Percentiles rank a stretch among this genome's conserved stretches.
Conservation (phyloP, 345 rosid species). For the Citrus sinensis region DNA sequence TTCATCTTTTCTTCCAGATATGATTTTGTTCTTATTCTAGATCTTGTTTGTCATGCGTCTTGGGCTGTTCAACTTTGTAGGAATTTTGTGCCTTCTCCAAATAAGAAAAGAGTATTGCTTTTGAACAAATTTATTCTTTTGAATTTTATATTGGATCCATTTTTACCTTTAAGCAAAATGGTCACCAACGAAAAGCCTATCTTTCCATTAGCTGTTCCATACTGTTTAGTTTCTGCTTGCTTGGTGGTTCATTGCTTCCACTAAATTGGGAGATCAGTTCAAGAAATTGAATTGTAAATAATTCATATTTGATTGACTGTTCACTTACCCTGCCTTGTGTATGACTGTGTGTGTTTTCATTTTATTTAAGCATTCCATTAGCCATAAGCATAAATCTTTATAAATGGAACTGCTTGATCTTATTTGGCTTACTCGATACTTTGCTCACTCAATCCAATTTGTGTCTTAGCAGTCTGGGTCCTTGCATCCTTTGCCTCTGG, state of each 20-base stretch:
- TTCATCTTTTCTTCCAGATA: not conserved
- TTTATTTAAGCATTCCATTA: not conserved
- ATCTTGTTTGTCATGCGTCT: not conserved
- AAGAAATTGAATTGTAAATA: not conserved
- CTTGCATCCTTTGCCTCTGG: conserved; percentile 47
- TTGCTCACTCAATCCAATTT: conserved; percentile 16
- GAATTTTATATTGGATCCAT: not conserved
- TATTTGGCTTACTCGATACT: not conserved
- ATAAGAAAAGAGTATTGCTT: not conserved
- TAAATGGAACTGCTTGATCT: not conserved
- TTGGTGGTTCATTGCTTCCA: conserved; percentile 1
- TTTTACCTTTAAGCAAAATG: not conserved
- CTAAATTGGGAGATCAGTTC: not conserved
- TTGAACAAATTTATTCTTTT: not conserved
- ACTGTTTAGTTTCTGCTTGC: not conserved
- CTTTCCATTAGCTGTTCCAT: not conserved
- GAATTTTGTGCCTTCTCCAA: not conserved
- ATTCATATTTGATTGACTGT: not conserved
- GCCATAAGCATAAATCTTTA: not conserved
- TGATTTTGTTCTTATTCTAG: not conserved
- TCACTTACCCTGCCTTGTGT: not conserved
- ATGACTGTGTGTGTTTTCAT: not conserved
- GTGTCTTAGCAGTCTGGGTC: conserved; percentile 40
- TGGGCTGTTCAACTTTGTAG: not conserved
- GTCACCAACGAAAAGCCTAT: not conserved